These are phyloP conservation scores for Porcisia deanei DNA, from an alignment of 208 protist species.

Conservation along the genomic window DNA sequence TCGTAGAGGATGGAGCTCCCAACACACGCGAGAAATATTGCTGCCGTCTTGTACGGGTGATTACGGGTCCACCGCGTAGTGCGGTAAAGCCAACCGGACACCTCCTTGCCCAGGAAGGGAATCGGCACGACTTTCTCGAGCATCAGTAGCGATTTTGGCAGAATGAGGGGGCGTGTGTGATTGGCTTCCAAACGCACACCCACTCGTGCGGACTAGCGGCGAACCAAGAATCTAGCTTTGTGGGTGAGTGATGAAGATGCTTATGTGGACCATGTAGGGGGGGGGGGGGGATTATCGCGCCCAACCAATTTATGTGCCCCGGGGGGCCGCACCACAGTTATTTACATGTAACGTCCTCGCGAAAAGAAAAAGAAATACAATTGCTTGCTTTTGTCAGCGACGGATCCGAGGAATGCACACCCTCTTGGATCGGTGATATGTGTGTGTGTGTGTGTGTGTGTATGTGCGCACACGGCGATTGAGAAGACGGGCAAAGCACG, in stretches of 20 bases:
- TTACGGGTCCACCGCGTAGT: slow-evolving; percentile 67
- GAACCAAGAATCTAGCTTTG: background rate
- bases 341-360: background rate
- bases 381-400: background rate
- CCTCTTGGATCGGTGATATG: background rate
- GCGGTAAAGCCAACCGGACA: slow-evolving; percentile 83
- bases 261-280: background rate
- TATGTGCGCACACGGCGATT: background rate
- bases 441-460: background rate
- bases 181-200: background rate
- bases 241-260: slow-evolving; percentile 3
- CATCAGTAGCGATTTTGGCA: slow-evolving; percentile 32
- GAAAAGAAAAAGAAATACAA: background rate
- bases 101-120: slow-evolving; percentile 76
- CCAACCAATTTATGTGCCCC: too few species aligned
- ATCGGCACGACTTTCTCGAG: slow-evolving; percentile 85
- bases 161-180: background rate
- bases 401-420: background rate
- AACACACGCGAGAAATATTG: slow-evolving; percentile 47
- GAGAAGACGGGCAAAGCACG: background rate
- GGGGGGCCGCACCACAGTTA: background rate
- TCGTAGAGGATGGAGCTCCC: slow-evolving; percentile 72
- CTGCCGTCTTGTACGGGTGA: slow-evolving; percentile 56
- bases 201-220: background rate
- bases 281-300: background rate